Evolutionary conservation across 768 basidiomycete genomes (phyloP), one percentile per base, ranked within the genome.

Genomic region (Panaeolus papilionaceus): DNA sequence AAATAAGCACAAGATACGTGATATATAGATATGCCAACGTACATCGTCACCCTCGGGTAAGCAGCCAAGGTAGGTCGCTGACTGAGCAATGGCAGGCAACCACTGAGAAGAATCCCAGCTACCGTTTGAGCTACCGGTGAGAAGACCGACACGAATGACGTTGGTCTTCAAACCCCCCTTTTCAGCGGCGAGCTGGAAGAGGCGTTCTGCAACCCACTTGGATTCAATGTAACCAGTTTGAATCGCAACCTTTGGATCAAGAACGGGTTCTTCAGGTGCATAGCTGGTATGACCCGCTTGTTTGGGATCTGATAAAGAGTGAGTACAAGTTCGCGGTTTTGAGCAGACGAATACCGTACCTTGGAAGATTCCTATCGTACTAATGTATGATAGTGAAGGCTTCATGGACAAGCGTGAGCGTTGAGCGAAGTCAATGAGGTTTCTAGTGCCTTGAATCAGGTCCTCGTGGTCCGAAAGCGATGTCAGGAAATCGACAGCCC

Each of bases 201-300:
- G 75, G 7, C 74, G 68, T 68, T 85, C 84, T 1, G 78, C 74
- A 8, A 84, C 76, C 81, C 80, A 83, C 74, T 83, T 83, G 20
- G 79, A 78, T 64, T 82, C 81, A 18, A 71, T 70, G 68, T 84
- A 84, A 3, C 83, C 83, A 14, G 66, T 70, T 2, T 76, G 78
- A 61, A 75, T 61, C n/a, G 77, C 69, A 4, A 73, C 62, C n/a
- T 70, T 66, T 1, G 76, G 72, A 39, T 74, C 73, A 18, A 64
- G 40, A n/a, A 76, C 63, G 16, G 69, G 71, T 1, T 58, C 65
- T 61, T 78, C 78, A 12, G 68, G 68, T 18, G 66, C 66, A 26
- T 49, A 66, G 39, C 38, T 66, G 42, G 45, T 33, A 16, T 58
- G 38, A 18, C 51, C 62, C 9, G 68, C 64, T 38, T 66, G 65